phyloP scores from a whole-genome alignment of 2,329 filamentous ascomycete genomes.

The Colletotrichum abscissum region DNA sequence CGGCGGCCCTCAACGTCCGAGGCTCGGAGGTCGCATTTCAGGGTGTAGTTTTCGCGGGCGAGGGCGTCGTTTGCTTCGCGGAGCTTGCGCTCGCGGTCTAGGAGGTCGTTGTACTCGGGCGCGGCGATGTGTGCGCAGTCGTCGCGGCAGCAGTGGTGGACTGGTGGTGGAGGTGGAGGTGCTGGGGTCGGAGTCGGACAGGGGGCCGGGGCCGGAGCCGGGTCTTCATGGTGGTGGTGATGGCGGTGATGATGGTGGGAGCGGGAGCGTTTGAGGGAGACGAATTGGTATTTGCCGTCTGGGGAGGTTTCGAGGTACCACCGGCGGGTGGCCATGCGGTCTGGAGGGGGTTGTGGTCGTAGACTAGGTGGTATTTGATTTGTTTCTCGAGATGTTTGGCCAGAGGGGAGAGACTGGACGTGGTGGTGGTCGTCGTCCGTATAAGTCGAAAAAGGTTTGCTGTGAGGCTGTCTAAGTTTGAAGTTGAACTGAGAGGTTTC shows the following conservation, averaged over 20 bases:
- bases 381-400: slow-evolving; percentile 32
- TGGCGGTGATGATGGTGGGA: slow-evolving; percentile 47
- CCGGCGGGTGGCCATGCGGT: slow-evolving; percentile 47
- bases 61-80: slow-evolving; percentile 49
- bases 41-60: slow-evolving; percentile 42
- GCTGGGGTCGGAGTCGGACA: slow-evolving; percentile 42
- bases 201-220: slow-evolving; percentile 42
- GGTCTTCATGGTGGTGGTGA: slow-evolving; percentile 37
- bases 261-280: slow-evolving; percentile 52
- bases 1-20: slow-evolving; percentile 50
- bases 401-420: slow-evolving; percentile 5
- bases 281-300: slow-evolving; percentile 49
- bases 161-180: slow-evolving; percentile 40
- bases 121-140: slow-evolving; percentile 49
- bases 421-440: neutral
- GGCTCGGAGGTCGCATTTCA: slow-evolving; percentile 49
- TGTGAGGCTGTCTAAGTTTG: neutral
- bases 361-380: slow-evolving; percentile 23
- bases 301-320: slow-evolving; percentile 50
- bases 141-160: slow-evolving; percentile 38
- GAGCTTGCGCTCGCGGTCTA: slow-evolving; percentile 49
- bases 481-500: neutral
- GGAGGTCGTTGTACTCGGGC: slow-evolving; percentile 50
- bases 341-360: neutral
- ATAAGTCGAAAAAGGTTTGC: neutral